Conservation (phyloP, 2,329 filamentous ascomycete genomes). For the Drechslerella coelobrocha region DNA sequence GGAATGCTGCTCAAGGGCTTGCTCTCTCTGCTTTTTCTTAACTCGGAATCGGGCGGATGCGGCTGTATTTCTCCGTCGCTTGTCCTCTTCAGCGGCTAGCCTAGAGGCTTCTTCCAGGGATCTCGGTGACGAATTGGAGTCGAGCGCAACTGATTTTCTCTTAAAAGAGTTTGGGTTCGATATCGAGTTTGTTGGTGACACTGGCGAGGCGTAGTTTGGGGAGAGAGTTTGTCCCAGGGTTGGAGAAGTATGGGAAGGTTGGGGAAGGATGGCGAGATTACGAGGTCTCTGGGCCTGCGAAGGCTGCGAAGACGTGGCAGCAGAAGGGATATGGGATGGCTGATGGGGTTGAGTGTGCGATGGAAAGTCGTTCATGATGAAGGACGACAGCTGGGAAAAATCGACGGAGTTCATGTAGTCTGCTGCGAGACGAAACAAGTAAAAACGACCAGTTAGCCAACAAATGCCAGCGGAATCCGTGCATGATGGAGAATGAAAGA, state of each 20-base stretch:
- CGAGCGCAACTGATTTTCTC: slow-evolving; percentile 34
- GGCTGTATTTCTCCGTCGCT: slow-evolving; percentile 85
- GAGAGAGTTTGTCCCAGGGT: slow-evolving; percentile 30
- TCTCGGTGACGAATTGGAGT: slow-evolving; percentile 27
- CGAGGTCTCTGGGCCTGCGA: slow-evolving; percentile 40
- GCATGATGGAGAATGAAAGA: slow-evolving; percentile 8
- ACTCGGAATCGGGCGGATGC: slow-evolving; percentile 87
- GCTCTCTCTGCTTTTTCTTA: slow-evolving; percentile 95
- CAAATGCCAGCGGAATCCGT: not conserved
- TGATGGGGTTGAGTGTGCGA: slow-evolving; percentile 26
- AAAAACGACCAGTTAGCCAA: slow-evolving; percentile 16
- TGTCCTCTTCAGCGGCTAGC: slow-evolving; percentile 82
- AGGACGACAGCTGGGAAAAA: slow-evolving; percentile 43
- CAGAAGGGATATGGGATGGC: slow-evolving; percentile 32
- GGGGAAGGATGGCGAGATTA: slow-evolving; percentile 45
- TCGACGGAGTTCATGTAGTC: slow-evolving; percentile 50
- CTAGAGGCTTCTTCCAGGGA: slow-evolving; percentile 73
- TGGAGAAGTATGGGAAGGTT: slow-evolving; percentile 34
- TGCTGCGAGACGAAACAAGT: slow-evolving; percentile 27
- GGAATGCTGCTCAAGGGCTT: slow-evolving; percentile 79
- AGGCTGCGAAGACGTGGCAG: slow-evolving; percentile 24
- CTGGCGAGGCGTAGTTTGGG: slow-evolving; percentile 30
- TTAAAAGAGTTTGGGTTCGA: slow-evolving; percentile 31
- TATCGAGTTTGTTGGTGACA: slow-evolving; percentile 31
- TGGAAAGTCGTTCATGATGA: slow-evolving; percentile 49